Evolutionary conservation across 495 filamentous ascomycete species (phyloP).

Genomic region (Beverwykella pulmonaria): DNA sequence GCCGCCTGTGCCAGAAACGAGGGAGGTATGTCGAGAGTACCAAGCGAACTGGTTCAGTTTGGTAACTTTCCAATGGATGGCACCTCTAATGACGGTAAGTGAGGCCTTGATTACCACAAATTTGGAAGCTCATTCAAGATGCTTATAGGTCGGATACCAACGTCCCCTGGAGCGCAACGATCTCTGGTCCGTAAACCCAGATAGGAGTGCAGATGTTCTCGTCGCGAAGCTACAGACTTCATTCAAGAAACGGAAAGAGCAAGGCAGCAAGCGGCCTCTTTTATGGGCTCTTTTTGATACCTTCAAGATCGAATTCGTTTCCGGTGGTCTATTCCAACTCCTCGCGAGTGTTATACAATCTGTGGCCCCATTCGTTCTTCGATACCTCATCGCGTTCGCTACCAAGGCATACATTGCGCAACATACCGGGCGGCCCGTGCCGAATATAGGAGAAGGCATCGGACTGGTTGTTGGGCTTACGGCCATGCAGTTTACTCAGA

Average conservation of each 20-base stretch:
- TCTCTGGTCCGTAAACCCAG: constrained; percentile 83
- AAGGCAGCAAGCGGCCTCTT: constrained; percentile 74
- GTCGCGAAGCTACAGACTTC: constrained; percentile 64
- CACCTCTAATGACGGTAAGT: constrained; percentile 66
- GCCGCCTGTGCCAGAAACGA: constrained; percentile 62
- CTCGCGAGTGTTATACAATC: constrained; percentile 69
- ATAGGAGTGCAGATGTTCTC: constrained; percentile 69
- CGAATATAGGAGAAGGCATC: constrained; percentile 45
- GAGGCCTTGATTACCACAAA: constrained; percentile 8
- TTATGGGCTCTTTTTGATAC: constrained; percentile 83
- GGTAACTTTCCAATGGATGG: constrained; percentile 70
- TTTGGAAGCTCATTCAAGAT: background rate
- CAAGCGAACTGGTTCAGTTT: constrained; percentile 61
- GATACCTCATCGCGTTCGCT: constrained; percentile 49
- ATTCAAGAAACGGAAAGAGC: constrained; percentile 65
- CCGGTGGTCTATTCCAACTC: constrained; percentile 79
- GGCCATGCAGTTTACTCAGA: constrained; percentile 47
- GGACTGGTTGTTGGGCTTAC: constrained; percentile 49
- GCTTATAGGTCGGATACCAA: constrained; percentile 71
- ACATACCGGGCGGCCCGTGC: constrained; percentile 31
- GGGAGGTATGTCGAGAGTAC: constrained; percentile 59
- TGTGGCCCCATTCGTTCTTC: constrained; percentile 62
- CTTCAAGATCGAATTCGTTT: constrained; percentile 80
- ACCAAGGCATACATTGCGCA: constrained; percentile 68
- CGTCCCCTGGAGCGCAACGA: constrained; percentile 81